Evolutionary conservation across 768 basidiomycete species (phyloP).

Genomic region (Termitomyces sp.): DNA sequence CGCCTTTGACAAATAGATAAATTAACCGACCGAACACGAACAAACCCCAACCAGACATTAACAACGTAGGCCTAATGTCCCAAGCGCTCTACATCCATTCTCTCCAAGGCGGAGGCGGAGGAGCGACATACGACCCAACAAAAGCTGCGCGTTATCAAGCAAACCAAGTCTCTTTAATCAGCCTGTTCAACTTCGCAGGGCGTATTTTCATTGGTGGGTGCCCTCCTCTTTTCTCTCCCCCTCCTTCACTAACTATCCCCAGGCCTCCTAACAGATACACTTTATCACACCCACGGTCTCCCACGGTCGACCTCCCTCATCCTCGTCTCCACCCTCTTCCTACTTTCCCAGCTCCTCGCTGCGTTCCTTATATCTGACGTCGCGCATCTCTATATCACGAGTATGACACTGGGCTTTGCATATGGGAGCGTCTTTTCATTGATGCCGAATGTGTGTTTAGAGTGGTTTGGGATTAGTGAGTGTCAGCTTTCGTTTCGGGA

Average conservation of each 20-base stretch:
- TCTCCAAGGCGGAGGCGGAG: slow-evolving; percentile 23
- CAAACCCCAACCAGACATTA: slow-evolving; percentile 50
- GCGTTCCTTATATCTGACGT: slow-evolving; percentile 59
- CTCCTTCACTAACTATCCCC: background rate
- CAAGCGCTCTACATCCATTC: slow-evolving; percentile 65
- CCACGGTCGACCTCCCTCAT: slow-evolving; percentile 72
- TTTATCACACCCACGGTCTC: slow-evolving; percentile 50
- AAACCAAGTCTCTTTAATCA: slow-evolving; percentile 79
- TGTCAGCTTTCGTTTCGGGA: slow-evolving; percentile 11
- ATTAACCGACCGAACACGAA: too few species aligned
- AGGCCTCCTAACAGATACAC: slow-evolving; percentile 68
- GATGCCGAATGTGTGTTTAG: slow-evolving; percentile 73
- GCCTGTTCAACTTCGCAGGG: slow-evolving; percentile 77
- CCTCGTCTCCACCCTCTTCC: slow-evolving; percentile 63
- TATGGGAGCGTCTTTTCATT: slow-evolving; percentile 75
- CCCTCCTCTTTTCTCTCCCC: background rate
- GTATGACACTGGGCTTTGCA: slow-evolving; percentile 51
- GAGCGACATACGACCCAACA: slow-evolving; percentile 56
- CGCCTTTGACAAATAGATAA: too few species aligned
- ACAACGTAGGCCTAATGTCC: slow-evolving; percentile 74
- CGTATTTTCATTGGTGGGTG: slow-evolving; percentile 69
- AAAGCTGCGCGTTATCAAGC: slow-evolving; percentile 77
- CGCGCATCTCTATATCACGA: slow-evolving; percentile 62
- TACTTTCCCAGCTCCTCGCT: slow-evolving; percentile 67
- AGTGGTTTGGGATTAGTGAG: slow-evolving; percentile 88